These are phyloP conservation scores for Coffea humblotiana DNA, from an alignment of 305 asterid species.

Conservation along the genomic window DNA sequence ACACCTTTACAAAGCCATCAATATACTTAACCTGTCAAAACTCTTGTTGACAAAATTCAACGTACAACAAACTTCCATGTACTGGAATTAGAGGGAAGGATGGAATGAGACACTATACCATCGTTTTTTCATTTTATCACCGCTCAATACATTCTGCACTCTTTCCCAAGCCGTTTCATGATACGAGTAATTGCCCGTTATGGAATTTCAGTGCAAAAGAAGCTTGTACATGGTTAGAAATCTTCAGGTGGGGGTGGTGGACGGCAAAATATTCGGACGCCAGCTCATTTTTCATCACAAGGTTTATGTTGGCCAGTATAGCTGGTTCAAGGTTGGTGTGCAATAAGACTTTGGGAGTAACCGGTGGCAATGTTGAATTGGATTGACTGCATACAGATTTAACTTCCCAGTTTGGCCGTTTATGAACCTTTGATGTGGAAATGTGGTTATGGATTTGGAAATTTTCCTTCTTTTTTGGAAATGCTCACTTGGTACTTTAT, in stretches of 20 bases:
- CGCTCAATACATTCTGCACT: not conserved
- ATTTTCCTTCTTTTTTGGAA: not conserved
- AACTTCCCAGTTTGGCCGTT: not conserved
- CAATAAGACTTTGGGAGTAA: not conserved
- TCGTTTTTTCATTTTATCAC: not conserved
- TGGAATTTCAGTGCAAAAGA: not conserved
- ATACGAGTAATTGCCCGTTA: not conserved
- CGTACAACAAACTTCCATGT: not conserved
- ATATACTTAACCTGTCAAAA: not conserved
- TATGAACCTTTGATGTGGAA: not conserved
- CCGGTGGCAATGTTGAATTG: slow-evolving; percentile 6
- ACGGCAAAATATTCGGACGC: not conserved
- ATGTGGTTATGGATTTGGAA: slow-evolving; percentile 8
- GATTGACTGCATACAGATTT: not conserved
- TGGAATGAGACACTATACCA: not conserved
- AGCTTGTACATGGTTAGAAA: not conserved
- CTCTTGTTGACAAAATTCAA: not conserved
- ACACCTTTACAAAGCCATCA: not conserved
- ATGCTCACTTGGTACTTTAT: not conserved
- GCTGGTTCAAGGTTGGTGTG: not conserved
- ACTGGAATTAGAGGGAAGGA: not conserved
- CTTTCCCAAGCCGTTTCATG: not conserved
- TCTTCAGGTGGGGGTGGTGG: not conserved
- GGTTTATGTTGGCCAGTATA: not conserved
- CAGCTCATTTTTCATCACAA: not conserved